A percentile compares a stretch with the other conserved stretches of the same genome.
These are phyloP conservation scores for Aspergillus udagawae DNA, from an alignment of 2,329 filamentous ascomycete species.

Conservation along the genomic window DNA sequence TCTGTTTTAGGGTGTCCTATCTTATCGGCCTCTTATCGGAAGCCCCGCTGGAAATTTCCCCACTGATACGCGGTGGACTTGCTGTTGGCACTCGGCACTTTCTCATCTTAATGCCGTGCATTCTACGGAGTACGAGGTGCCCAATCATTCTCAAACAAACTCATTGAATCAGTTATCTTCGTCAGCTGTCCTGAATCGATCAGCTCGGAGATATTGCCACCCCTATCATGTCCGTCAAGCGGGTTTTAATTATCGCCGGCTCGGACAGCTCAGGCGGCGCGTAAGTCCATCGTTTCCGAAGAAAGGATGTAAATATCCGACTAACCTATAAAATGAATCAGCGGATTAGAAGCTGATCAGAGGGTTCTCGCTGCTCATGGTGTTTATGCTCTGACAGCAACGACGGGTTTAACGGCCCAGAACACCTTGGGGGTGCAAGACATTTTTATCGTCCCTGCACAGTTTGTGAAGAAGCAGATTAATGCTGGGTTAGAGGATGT, in stretches of 20 bases:
- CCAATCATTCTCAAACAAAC: background rate
- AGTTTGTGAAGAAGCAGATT: conserved; percentile 80
- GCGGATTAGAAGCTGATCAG: conserved; percentile 91
- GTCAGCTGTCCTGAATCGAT: background rate
- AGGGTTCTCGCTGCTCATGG: conserved; percentile 89
- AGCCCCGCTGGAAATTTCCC: background rate
- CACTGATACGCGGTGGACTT: background rate
- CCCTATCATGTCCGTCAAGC: conserved; percentile 36
- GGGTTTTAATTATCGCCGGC: conserved; percentile 78
- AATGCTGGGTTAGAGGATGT: conserved; percentile 80
- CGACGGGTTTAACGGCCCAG: conserved; percentile 91
- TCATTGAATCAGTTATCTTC: background rate
- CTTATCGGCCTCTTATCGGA: background rate
- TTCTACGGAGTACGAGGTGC: background rate
- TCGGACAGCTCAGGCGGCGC: conserved; percentile 90
- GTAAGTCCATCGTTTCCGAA: conserved; percentile 47
- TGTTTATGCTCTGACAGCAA: conserved; percentile 94
- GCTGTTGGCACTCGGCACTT: background rate
- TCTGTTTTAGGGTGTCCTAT: background rate
- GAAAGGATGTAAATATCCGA: background rate
- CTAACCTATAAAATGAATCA: conserved; percentile 38
- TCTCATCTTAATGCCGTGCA: background rate
- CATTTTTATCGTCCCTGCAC: conserved; percentile 73
- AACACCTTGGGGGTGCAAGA: conserved; percentile 81
- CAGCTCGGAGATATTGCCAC: conserved; percentile 1